Base-by-base conservation (phyloP, 805 yeast genomes). In the Cyberlindnera subsufficiens region DNA sequence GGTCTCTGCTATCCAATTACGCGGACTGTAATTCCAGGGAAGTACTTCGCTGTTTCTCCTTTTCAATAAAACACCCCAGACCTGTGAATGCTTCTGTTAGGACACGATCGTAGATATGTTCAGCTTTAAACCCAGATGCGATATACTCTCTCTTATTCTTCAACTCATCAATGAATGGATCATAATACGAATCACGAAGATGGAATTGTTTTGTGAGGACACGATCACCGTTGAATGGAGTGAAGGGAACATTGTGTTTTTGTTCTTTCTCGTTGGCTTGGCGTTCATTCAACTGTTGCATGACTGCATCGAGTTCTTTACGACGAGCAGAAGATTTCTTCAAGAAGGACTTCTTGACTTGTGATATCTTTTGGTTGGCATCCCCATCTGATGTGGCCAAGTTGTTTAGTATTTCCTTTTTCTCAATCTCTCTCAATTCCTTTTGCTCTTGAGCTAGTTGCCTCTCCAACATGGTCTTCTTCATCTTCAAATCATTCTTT, bases 201-300 rank as follows among this genome's bases (percentile, higher is more conserved):
- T 62, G 66, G 63, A 78, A 89, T 25, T 74, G 69, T 42, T 71
- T 69, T 19, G 68, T 63, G 7, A 67, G 47, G 45, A 83, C 81
- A 47, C 93, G 72, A 64, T 91, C 98, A 36, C 97, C 97, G 57
- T 82, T 80, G 65, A 91, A 91, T 8, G 98, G 98, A 10, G 98
- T 89, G 61, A 90, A 91, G 15, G 98, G 98, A 6, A 73, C 67
- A 14, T 59, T 55, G 29, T 37, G 40, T 47, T 46, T 35, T 18
- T 35, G 27, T 15, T 42, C 40, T 20, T 41, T 29, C 6, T 34
- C 39, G n/a, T 42, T 34, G 14, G 59, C 55, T 22, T 63, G 59
- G 50, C 63, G 63, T 22, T 58, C 61, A 35, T 60, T 56, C 37
- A 67, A 44, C 11, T 66, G 66, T 39, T 66, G 61, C 42, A 67